Conservation (phyloP, 1,284 basidiomycete genomes). For the Cutaneotrichosporon sp. region DNA sequence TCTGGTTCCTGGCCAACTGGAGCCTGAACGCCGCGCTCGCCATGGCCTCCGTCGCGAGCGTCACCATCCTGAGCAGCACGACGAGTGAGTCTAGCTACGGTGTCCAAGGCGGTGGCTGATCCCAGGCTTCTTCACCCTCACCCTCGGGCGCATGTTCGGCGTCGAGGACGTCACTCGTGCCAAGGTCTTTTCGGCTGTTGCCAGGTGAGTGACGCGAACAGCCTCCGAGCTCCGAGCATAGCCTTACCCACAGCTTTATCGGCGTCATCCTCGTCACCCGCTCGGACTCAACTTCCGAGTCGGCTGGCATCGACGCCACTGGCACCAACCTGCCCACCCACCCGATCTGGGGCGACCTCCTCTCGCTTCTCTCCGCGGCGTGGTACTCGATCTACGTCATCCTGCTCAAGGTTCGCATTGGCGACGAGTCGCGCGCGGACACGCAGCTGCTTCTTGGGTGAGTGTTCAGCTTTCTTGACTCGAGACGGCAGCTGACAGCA, state of each 20-base stretch:
- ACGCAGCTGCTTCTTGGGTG: constrained; percentile 89
- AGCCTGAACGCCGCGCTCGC: constrained; percentile 75
- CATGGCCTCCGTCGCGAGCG: constrained; percentile 86
- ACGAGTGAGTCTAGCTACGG: constrained; percentile 70
- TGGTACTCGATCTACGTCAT: constrained; percentile 93
- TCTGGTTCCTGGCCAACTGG: constrained; percentile 95
- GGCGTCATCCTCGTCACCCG: constrained; percentile 85
- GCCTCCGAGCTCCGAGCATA: constrained; percentile 19
- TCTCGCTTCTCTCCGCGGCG: constrained; percentile 77
- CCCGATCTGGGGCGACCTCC: constrained; percentile 68
- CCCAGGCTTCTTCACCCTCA: constrained; percentile 90
- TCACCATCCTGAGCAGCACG: constrained; percentile 83
- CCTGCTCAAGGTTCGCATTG: constrained; percentile 84
- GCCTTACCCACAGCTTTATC: constrained; percentile 63
- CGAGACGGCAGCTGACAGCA: constrained; percentile 32
- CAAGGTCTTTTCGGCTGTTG: constrained; percentile 78
- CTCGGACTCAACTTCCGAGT: constrained; percentile 63
- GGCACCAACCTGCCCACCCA: constrained; percentile 30
- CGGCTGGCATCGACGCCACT: constrained; percentile 18
- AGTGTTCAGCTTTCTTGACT: constrained; percentile 26
- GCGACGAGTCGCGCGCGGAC: constrained; percentile 78
- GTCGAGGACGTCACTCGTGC: constrained; percentile 76
- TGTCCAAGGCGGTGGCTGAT: not conserved
- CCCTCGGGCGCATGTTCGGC: constrained; percentile 75
- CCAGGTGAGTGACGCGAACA: constrained; percentile 62